phyloP scores from a whole-genome alignment of 495 filamentous ascomycete genomes.

The Lophiostoma macrostomum region DNA sequence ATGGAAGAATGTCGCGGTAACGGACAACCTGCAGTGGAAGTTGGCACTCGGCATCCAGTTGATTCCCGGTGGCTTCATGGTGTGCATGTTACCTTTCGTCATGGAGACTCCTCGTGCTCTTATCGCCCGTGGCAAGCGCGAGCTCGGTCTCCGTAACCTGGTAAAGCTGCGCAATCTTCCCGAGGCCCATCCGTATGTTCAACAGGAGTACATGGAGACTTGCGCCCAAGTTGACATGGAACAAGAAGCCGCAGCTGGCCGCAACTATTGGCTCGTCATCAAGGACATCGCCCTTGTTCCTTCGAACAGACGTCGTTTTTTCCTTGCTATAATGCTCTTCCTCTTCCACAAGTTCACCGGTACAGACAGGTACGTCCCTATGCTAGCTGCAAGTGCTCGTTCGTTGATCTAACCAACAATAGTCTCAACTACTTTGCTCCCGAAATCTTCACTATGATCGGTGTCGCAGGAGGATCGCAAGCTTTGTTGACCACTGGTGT shows the following conservation, averaged over 20 bases:
- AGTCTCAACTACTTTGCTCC: conserved; percentile 37
- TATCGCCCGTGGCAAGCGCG: conserved; percentile 36
- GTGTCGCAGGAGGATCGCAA: conserved; percentile 25
- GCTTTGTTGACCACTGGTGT: conserved; percentile 27
- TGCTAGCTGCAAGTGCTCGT: too few species aligned
- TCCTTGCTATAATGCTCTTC: conserved; percentile 36
- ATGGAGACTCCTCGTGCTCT: conserved; percentile 38
- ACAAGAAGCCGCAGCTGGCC: conserved; percentile 25
- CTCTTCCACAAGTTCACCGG: conserved; percentile 34
- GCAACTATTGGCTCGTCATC: conserved; percentile 24
- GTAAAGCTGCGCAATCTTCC: conserved; percentile 27
- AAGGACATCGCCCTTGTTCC: conserved; percentile 24
- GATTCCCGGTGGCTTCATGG: conserved; percentile 25
- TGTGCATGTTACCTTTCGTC: conserved; percentile 51
- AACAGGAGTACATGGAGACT: conserved; percentile 11
- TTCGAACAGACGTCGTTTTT: conserved; percentile 32
- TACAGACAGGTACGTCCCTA: too few species aligned
- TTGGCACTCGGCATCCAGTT: conserved; percentile 21
- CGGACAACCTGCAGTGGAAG: conserved; percentile 40
- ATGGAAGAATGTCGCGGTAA: conserved; percentile 34
- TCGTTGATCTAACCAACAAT: too few species aligned
- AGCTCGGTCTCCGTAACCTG: conserved; percentile 33
- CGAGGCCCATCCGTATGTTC: conserved; percentile 20
- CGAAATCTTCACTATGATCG: conserved; percentile 31
- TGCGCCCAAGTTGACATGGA: conserved; percentile 20